phyloP scores from a whole-genome alignment of 2,329 filamentous ascomycete species.

The Gremmenia infestans region DNA sequence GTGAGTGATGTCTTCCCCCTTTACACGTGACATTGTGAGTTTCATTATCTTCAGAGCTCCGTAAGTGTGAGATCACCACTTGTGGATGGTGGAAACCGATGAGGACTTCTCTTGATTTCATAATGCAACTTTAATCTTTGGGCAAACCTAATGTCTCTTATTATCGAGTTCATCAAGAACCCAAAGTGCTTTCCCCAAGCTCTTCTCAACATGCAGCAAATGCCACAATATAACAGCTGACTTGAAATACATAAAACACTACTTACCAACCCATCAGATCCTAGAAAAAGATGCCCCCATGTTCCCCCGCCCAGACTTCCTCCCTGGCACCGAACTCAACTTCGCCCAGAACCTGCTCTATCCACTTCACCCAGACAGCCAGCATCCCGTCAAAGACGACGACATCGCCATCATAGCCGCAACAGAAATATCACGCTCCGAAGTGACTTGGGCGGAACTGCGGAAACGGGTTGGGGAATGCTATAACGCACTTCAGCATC shows the following conservation, averaged over 20 bases:
- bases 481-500: slow-evolving; percentile 62
- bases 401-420: slow-evolving; percentile 68
- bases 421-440: slow-evolving; percentile 61
- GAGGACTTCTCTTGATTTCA: neutral
- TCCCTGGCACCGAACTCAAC: slow-evolving; percentile 73
- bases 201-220: too few relatives aligned
- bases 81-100: neutral
- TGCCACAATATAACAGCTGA: too few relatives aligned
- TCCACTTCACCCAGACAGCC: slow-evolving; percentile 54
- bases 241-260: too few relatives aligned
- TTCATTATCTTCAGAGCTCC: neutral
- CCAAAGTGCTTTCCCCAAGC: neutral
- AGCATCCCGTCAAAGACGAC: slow-evolving; percentile 29
- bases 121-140: neutral
- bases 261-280: slow-evolving; percentile 45
- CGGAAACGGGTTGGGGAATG: slow-evolving; percentile 72
- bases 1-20: neutral
- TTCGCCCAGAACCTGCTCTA: slow-evolving; percentile 94
- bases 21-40: neutral
- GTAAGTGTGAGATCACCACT: neutral
- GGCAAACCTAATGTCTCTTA: neutral
- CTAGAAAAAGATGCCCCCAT: slow-evolving; percentile 63
- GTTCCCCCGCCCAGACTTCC: slow-evolving; percentile 86
- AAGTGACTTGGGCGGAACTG: slow-evolving; percentile 72
- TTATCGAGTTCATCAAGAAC: neutral